Evolutionary conservation across 352 stramenopile species (phyloP).

Genomic region (Pythium phragmiticola): DNA sequence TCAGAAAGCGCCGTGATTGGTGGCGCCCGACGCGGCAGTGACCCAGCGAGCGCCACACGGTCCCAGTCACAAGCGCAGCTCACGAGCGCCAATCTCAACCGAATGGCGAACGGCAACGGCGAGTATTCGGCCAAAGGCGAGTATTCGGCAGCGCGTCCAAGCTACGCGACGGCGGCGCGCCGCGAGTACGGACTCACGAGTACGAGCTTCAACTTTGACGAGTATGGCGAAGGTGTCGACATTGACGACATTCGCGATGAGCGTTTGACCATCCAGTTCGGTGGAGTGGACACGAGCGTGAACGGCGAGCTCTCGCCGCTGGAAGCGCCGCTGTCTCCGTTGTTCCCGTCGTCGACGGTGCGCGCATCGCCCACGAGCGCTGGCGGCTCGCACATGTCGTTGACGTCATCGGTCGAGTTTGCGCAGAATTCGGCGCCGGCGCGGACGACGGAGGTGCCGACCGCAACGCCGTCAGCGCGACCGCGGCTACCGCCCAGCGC

Average conservation of each 20-base stretch:
- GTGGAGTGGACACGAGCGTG: background rate
- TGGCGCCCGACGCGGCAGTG: background rate
- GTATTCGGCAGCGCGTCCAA: background rate
- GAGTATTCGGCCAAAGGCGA: background rate
- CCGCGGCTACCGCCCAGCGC: slow-evolving; percentile 11
- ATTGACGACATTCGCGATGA: slow-evolving; percentile 28
- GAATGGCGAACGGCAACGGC: background rate
- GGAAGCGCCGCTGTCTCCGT: slow-evolving; percentile 18
- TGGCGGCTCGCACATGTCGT: slow-evolving; percentile 7
- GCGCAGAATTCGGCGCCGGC: background rate
- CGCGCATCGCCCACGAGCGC: background rate
- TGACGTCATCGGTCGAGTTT: slow-evolving; percentile 11
- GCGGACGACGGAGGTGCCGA: slow-evolving; percentile 5
- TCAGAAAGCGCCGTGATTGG: slow-evolving; percentile 8
- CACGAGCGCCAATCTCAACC: background rate
- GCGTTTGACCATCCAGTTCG: slow-evolving; percentile 1
- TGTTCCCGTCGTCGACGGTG: slow-evolving; percentile 11
- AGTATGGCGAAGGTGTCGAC: slow-evolving; percentile 26
- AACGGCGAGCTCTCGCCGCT: slow-evolving; percentile 1
- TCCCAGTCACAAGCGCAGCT: slow-evolving; percentile 11
- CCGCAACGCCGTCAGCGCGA: slow-evolving; percentile 19
- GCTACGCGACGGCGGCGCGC: slow-evolving; percentile 6
- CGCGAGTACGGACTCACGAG: slow-evolving; percentile 21
- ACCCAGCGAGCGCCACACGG: background rate
- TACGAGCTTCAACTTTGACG: slow-evolving; percentile 28